phyloP scores from a whole-genome alignment of 2,329 filamentous ascomycete species.

The Claviceps sp. region DNA sequence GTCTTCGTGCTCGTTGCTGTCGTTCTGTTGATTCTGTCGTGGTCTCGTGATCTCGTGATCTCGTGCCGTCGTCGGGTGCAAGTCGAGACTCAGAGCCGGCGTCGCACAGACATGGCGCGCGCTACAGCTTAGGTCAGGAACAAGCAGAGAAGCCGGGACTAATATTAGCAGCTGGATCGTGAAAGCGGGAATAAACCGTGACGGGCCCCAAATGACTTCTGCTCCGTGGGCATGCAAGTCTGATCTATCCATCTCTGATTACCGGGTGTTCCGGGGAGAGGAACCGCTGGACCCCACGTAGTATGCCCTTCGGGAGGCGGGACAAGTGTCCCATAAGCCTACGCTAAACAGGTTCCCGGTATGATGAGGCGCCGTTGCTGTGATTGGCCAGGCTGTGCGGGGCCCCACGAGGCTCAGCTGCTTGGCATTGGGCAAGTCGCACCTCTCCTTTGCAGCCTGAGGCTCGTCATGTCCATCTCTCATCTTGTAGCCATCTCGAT shows the following conservation, averaged over 20 bases:
- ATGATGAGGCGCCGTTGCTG: background rate
- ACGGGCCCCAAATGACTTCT: background rate
- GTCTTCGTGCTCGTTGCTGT: too few relatives aligned
- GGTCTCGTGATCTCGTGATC: slow-evolving; percentile 1
- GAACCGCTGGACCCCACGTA: too few relatives aligned
- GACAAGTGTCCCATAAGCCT: too few relatives aligned
- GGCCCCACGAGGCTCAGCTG: background rate
- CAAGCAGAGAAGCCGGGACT: background rate
- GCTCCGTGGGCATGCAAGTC: too few relatives aligned
- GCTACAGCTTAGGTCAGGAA: background rate
- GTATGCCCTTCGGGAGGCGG: too few relatives aligned
- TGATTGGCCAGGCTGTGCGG: background rate
- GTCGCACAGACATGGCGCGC: slow-evolving; percentile 6
- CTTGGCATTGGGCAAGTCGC: background rate
- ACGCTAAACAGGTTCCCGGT: too few relatives aligned
- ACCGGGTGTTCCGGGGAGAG: too few relatives aligned
- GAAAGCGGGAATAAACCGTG: background rate
- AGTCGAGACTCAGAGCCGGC: slow-evolving; percentile 1
- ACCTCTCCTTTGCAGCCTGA: background rate
- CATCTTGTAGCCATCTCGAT: background rate
- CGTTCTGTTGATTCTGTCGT: background rate
- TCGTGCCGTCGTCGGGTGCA: slow-evolving; percentile 3
- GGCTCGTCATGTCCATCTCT: background rate
- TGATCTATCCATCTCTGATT: too few relatives aligned
- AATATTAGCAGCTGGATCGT: background rate